Evolutionary conservation across 1,284 basidiomycete species (phyloP), one percentile per base, ranked within the genome.

Genomic region (Macrocystidia cucumis): DNA sequence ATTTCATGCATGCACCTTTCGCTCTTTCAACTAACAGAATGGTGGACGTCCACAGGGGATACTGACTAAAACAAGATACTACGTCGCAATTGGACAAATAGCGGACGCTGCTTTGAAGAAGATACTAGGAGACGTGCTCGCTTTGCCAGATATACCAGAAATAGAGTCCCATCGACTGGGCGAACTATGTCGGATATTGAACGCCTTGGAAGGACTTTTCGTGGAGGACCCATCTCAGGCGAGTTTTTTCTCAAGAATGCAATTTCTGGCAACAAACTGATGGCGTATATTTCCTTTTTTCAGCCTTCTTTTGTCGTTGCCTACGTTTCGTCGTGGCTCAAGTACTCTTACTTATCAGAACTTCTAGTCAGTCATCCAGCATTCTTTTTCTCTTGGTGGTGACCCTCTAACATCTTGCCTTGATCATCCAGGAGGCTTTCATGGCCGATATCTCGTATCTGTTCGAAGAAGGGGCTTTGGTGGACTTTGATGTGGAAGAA

Each of bases 401-500:
- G 33, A 8, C 29, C 33, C 34, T 39, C 35, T 41, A 25, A 30
- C 18, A 29, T 17, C 39, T 37, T 37, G 17, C 36, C 16, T 32
- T 34, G 22, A 25, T 23, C 30, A 30, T 52, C 34, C 44, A 90
- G 89, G 87, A 91, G 57, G 91, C 90, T 1, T 90, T 87, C n/a
- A 78, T 97, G 53, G 87, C 79, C 21, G 95, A 98, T 57, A 85
- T 98, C 36, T 83, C 85, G 19, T 96, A 93, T 57, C 72, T 98
- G 9, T 91, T 93, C 52, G 89, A 95, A 46, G 82, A 88, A 44
- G 90, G 91, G 2, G 85, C 90, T 2, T 63, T 98, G 43, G 78
- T 95, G 21, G 95, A 98, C 59, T 98, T 95, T 55, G 75, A 82
- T 37, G 69, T 82, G 2, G 74, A 85, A 20, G 93, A 98, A 60